These are phyloP conservation scores for Polyporus arcularius DNA, from an alignment of 768 basidiomycete species.

Conservation along the genomic window DNA sequence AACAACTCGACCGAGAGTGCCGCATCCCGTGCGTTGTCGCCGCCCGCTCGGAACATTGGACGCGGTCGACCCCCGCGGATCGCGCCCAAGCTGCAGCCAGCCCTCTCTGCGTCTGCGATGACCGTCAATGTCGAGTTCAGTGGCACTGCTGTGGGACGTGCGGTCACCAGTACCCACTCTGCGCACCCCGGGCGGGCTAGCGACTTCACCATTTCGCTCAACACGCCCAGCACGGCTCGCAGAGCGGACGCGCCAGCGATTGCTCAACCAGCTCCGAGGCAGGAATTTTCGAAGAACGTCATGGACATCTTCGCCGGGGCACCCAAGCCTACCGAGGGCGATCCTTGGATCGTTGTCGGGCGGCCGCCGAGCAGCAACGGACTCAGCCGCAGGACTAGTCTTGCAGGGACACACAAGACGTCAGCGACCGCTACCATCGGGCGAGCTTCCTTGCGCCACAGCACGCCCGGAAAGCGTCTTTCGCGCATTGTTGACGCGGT, in stretches of 20 bases:
- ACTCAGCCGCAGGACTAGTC: neutral
- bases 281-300: constrained; percentile 40
- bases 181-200: constrained; percentile 18
- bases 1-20: constrained; percentile 32
- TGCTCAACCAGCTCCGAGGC: constrained; percentile 15
- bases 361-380: constrained; percentile 13
- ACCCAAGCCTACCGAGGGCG: constrained; percentile 47
- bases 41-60: constrained; percentile 21
- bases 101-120: constrained; percentile 83
- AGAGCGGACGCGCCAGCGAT: constrained; percentile 5
- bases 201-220: constrained; percentile 9
- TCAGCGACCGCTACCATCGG: constrained; percentile 23
- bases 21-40: constrained; percentile 25
- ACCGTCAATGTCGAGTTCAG: constrained; percentile 98
- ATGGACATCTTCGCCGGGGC: constrained; percentile 96
- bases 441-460: constrained; percentile 24
- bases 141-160: constrained; percentile 62
- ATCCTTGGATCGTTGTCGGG: constrained; percentile 77
- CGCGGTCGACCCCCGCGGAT: constrained; percentile 42
- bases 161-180: constrained; percentile 45
- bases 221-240: constrained; percentile 4
- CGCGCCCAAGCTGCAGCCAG: constrained; percentile 81
- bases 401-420: constrained; percentile 1
- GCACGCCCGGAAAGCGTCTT: constrained; percentile 36
- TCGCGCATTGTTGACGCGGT: constrained; percentile 80